Evolutionary conservation across 2,329 filamentous ascomycete species (phyloP).

Genomic region (Botryotinia globosa): DNA sequence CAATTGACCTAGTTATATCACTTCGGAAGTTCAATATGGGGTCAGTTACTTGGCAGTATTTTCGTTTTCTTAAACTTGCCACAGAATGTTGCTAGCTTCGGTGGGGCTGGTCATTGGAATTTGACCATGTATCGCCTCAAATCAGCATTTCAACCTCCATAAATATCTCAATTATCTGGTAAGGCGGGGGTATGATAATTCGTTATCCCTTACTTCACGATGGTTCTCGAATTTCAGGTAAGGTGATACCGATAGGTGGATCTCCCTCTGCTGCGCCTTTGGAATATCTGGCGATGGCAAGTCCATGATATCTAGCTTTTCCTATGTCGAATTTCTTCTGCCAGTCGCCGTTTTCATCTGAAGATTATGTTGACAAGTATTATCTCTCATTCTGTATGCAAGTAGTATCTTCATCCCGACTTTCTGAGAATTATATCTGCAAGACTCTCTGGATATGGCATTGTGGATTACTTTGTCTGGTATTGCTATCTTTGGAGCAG

Average conservation of each 20-base stretch:
- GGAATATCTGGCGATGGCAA: conserved; percentile 28
- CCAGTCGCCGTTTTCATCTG: conserved; percentile 19
- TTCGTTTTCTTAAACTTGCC: background rate
- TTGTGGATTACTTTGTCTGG: conserved; percentile 25
- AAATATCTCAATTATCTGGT: conserved; percentile 6
- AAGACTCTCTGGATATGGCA: conserved; percentile 27
- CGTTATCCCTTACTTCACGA: conserved; percentile 31
- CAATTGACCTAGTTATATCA: fast-evolving
- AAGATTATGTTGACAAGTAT: conserved; percentile 20
- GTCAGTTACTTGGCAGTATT: background rate
- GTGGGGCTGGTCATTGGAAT: conserved; percentile 27
- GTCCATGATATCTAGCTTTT: conserved; percentile 20
- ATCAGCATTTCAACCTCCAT: conserved; percentile 20
- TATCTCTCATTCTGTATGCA: conserved; percentile 16
- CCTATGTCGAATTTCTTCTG: conserved; percentile 21
- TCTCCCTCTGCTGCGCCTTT: conserved; percentile 31
- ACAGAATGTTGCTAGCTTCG: background rate
- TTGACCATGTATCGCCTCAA: conserved; percentile 18
- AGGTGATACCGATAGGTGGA: conserved; percentile 30
- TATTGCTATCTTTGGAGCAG: conserved; percentile 27
- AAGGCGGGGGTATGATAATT: conserved; percentile 19
- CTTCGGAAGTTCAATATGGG: background rate
- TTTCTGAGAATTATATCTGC: conserved; percentile 13
- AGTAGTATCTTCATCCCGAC: conserved; percentile 21
- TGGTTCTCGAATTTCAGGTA: conserved; percentile 31